phyloP scores from a whole-genome alignment of 805 yeast genomes.

The Zygoascus biomembranicola region DNA sequence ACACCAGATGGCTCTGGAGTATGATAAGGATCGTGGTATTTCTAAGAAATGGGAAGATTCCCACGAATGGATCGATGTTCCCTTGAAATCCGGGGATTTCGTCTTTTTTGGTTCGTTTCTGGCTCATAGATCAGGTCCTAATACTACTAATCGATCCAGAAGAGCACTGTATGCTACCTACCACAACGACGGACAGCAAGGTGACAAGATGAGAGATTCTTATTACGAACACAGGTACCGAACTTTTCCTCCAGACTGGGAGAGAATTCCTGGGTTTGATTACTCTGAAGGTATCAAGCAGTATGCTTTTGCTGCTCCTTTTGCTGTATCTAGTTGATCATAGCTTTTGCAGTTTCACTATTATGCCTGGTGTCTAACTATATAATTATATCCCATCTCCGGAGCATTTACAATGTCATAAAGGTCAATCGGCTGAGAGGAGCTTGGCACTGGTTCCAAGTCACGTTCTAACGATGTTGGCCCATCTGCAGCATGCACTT shows the following conservation, averaged over 20 bases:
- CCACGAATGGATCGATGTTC: conserved; percentile 11
- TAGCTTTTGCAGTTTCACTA: neutral
- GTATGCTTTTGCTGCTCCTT: conserved; percentile 11
- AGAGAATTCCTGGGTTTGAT: conserved; percentile 6
- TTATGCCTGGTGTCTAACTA: neutral
- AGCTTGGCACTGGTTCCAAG: no score
- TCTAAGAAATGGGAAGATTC: conserved; percentile 10
- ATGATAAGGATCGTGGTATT: conserved; percentile 3
- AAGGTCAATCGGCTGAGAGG: no score
- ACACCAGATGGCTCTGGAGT: conserved; percentile 6
- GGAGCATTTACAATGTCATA: neutral
- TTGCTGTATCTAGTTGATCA: neutral
- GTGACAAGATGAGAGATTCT: conserved; percentile 5
- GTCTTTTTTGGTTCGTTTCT: conserved; percentile 11
- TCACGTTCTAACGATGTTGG: neutral
- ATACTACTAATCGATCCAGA: conserved; percentile 4
- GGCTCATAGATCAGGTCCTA: conserved; percentile 9
- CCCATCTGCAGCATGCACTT: neutral
- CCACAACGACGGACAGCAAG: conserved; percentile 4
- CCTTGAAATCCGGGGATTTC: conserved; percentile 7
- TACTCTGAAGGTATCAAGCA: conserved; percentile 8
- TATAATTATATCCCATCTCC: neutral
- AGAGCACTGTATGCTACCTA: conserved; percentile 10
- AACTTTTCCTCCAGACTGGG: conserved; percentile 11
- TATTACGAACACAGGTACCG: conserved; percentile 9